Evolutionary conservation across 306 rosid species (phyloP).

Genomic region (Prosopis cineraria): DNA sequence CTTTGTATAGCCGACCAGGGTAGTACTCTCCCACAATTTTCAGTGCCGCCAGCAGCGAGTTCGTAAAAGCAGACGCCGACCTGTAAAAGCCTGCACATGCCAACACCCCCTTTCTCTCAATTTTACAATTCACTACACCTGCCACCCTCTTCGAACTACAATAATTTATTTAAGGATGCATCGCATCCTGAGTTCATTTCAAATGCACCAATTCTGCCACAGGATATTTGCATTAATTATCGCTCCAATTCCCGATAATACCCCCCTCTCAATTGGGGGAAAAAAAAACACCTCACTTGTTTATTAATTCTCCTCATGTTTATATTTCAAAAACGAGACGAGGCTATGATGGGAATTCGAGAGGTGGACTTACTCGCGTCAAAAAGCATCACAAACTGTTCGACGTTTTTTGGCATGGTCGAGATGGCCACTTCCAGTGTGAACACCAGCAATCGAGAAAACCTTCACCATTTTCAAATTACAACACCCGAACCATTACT

Average conservation of each 20-base stretch:
- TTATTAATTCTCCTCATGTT: slow-evolving; percentile 20
- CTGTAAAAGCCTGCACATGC: slow-evolving; percentile 79
- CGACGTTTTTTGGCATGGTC: slow-evolving; percentile 81
- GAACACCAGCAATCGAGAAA: slow-evolving; percentile 81
- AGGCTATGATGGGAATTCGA: slow-evolving; percentile 10
- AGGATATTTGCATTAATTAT: slow-evolving; percentile 32
- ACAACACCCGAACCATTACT: background rate
- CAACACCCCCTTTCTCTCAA: background rate
- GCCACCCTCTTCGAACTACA: background rate
- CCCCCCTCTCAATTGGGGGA: too few species aligned
- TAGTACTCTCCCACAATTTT: slow-evolving; percentile 79
- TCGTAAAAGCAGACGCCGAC: slow-evolving; percentile 92
- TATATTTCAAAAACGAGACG: slow-evolving; percentile 17
- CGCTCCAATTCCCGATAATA: slow-evolving; percentile 73
- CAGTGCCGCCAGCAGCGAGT: slow-evolving; percentile 63
- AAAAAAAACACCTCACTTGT: too few species aligned
- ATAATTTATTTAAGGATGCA: slow-evolving; percentile 51
- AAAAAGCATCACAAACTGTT: slow-evolving; percentile 81
- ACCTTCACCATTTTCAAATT: slow-evolving; percentile 49
- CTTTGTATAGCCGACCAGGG: slow-evolving; percentile 69
- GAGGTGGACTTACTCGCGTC: slow-evolving; percentile 83
- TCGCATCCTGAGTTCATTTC: slow-evolving; percentile 21
- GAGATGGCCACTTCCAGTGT: slow-evolving; percentile 90
- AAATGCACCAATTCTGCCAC: slow-evolving; percentile 49
- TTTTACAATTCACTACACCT: background rate